Conservation (phyloP, 2,329 filamentous ascomycete species). For the Dothistroma septosporum region DNA sequence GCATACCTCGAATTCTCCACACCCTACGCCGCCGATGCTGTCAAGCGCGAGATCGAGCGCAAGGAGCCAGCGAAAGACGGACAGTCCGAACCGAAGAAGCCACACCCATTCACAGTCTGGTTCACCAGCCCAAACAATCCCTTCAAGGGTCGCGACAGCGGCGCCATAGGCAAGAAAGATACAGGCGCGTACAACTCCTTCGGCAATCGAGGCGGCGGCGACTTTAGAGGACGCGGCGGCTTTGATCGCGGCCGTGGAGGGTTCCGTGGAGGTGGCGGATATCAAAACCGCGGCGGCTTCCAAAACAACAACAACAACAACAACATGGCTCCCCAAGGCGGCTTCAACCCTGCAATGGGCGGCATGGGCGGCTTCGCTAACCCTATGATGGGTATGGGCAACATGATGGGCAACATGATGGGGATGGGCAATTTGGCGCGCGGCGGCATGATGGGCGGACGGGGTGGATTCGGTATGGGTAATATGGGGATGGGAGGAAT, state of each 20-base stretch:
- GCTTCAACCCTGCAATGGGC: constrained; percentile 26
- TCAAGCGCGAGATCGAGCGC: constrained; percentile 73
- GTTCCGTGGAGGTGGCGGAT: constrained; percentile 23
- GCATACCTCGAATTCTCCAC: constrained; percentile 82
- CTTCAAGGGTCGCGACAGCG: constrained; percentile 47
- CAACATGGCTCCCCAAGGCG: constrained; percentile 24
- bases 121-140: constrained; percentile 19
- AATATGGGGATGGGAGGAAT: constrained; percentile 39
- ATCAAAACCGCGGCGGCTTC: constrained; percentile 16
- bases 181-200: constrained; percentile 33
- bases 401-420: constrained; percentile 34
- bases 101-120: constrained; percentile 72
- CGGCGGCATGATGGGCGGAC: constrained; percentile 6
- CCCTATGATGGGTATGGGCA: constrained; percentile 41
- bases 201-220: constrained; percentile 51
- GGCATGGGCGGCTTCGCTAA: constrained; percentile 34
- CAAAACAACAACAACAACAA: constrained; percentile 26
- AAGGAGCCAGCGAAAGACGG: constrained; percentile 16
- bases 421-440: constrained; percentile 25
- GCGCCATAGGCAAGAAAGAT: constrained; percentile 36
- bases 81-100: constrained; percentile 17
- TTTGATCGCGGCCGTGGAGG: constrained; percentile 31
- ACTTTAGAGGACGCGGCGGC: constrained; percentile 24
- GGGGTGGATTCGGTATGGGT: constrained; percentile 26
- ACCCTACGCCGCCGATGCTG: constrained; percentile 77